A percentile compares a stretch with the other conserved stretches of the same genome.
These are phyloP conservation scores for Stephania japonica DNA, from an alignment of 164 flowering plant species.

Conservation along the genomic window DNA sequence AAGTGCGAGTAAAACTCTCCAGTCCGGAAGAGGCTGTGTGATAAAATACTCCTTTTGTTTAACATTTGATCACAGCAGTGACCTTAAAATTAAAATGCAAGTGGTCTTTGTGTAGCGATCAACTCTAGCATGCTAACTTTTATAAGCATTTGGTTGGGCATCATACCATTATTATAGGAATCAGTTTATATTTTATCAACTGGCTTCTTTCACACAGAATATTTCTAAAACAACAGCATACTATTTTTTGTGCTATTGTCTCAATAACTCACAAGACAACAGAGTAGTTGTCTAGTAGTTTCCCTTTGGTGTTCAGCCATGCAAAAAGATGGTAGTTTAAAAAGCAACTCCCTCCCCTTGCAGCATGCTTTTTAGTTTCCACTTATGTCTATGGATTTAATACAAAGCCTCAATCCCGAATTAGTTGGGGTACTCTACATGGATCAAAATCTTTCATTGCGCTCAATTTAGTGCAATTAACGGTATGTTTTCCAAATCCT, in stretches of 20 bases:
- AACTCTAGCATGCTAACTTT: neutral
- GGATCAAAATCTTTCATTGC: neutral
- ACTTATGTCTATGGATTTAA: too few relatives aligned
- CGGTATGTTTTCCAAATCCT: neutral
- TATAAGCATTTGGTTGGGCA: neutral
- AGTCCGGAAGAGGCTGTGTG: too few relatives aligned
- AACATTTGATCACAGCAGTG: too few relatives aligned
- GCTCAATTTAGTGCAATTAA: neutral
- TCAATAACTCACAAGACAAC: slow-evolving; percentile 26
- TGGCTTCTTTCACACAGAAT: too few relatives aligned
- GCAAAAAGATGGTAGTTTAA: slow-evolving; percentile 70
- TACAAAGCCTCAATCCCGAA: too few relatives aligned
- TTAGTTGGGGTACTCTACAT: neutral
- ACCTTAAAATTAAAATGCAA: neutral
- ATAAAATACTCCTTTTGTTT: too few relatives aligned
- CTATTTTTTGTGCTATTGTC: neutral
- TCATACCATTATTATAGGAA: neutral
- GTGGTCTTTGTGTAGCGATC: neutral
- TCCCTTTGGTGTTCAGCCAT: slow-evolving; percentile 75
- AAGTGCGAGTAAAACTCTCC: too few relatives aligned
- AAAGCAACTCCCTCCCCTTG: slow-evolving; percentile 35
- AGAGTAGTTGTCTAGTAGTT: slow-evolving; percentile 78
- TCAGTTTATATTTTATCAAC: neutral
- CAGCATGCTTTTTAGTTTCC: neutral
- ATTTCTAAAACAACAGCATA: neutral